These are phyloP conservation scores for Didymosphaeria variabile DNA, from an alignment of 2,329 filamentous ascomycete species.

Conservation along the genomic window DNA sequence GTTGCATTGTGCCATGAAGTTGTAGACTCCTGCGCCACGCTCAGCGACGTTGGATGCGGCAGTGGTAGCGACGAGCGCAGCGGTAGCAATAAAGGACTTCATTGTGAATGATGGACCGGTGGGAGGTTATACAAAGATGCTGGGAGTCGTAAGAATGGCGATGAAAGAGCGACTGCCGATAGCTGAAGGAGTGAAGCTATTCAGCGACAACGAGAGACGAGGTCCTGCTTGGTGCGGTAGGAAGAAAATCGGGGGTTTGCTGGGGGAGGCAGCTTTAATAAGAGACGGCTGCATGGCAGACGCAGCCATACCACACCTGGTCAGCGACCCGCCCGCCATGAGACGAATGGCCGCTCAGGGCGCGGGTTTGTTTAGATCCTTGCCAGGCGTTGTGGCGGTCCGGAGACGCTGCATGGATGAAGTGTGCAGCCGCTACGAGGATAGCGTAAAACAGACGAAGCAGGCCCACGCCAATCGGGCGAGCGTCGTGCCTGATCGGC, in stretches of 20 bases:
- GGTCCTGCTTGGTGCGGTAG: constrained; percentile 50
- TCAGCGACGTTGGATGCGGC: constrained; percentile 24
- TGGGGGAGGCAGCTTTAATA: constrained; percentile 50
- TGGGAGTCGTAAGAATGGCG: constrained; percentile 32
- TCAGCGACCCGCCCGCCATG: constrained; percentile 38
- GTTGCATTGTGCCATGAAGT: constrained; percentile 28
- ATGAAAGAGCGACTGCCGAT: constrained; percentile 49
- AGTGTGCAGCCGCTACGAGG: constrained; percentile 33
- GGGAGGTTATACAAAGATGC: constrained; percentile 22
- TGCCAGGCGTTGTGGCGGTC: constrained; percentile 46
- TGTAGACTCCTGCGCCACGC: constrained; percentile 7
- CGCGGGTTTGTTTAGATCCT: constrained; percentile 41
- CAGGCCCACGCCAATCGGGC: constrained; percentile 42
- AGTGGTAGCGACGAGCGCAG: constrained; percentile 42
- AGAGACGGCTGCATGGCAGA: constrained; percentile 40
- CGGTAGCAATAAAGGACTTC: constrained; percentile 44
- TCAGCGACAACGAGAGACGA: constrained; percentile 50
- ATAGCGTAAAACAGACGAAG: constrained; percentile 28
- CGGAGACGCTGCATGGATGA: constrained; percentile 38
- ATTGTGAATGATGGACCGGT: constrained; percentile 34
- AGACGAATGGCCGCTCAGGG: constrained; percentile 47
- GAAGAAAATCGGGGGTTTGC: constrained; percentile 31
- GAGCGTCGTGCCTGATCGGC: constrained; percentile 44
- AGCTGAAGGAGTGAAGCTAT: constrained; percentile 54
- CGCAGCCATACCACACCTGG: constrained; percentile 38